Percentiles rank a stretch among this genome's conserved stretches.
These are phyloP conservation scores for Venustampulla echinocandica DNA, from an alignment of 495 filamentous ascomycete species.

Conservation along the genomic window DNA sequence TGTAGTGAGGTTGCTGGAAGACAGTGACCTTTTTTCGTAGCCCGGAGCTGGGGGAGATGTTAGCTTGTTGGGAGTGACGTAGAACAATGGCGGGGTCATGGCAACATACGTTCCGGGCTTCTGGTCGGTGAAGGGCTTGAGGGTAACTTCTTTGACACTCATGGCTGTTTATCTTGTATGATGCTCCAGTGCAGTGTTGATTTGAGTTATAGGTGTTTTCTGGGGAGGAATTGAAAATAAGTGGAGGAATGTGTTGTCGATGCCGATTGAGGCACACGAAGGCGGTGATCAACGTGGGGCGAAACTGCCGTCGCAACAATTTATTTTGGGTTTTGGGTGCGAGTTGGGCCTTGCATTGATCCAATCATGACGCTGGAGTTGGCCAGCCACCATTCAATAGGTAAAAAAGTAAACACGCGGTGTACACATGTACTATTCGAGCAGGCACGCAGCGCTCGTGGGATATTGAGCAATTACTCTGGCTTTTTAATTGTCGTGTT, in stretches of 20 bases:
- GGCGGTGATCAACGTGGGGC: constrained; percentile 15
- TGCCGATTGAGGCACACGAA: constrained; percentile 11
- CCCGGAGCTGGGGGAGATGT: constrained; percentile 60
- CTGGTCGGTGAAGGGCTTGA: constrained; percentile 83
- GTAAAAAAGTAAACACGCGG: too few relatives aligned
- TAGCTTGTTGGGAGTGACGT: constrained; percentile 26
- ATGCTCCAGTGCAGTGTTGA: not conserved
- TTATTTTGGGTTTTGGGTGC: not conserved
- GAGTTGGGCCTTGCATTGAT: constrained; percentile 1
- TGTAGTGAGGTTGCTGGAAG: constrained; percentile 92
- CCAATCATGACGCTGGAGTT: too few relatives aligned
- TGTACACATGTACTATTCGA: too few relatives aligned
- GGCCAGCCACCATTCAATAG: too few relatives aligned
- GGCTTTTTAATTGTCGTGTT: too few relatives aligned
- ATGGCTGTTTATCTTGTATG: too few relatives aligned
- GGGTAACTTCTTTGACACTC: constrained; percentile 62
- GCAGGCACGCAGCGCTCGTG: too few relatives aligned
- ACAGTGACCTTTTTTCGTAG: constrained; percentile 97
- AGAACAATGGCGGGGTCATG: constrained; percentile 21
- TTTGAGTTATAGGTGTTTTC: constrained; percentile 2
- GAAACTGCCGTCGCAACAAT: constrained; percentile 7
- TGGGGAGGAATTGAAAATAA: constrained; percentile 11
- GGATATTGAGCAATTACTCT: too few relatives aligned
- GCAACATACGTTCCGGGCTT: constrained; percentile 98
- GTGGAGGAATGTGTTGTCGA: constrained; percentile 9